Conservation (phyloP, 1,284 basidiomycete genomes). For the Ustanciosporium gigantosporum region DNA sequence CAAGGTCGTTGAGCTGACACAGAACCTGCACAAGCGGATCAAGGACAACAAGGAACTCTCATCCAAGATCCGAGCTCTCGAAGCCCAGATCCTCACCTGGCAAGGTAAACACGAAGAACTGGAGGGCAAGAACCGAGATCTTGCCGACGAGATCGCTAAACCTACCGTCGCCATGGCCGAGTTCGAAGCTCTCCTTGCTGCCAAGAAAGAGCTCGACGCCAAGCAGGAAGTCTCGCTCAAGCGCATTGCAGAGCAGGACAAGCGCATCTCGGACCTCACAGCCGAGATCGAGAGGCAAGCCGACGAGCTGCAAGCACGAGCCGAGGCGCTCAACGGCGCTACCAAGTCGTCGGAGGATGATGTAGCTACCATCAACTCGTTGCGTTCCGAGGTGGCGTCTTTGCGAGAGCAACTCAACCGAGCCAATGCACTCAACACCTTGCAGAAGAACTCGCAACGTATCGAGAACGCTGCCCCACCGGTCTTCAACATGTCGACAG, state of each 20-base stretch:
- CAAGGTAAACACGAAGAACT: conserved; percentile 84
- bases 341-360: conserved; percentile 69
- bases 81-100: conserved; percentile 84
- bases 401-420: conserved; percentile 94
- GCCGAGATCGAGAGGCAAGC: conserved; percentile 73
- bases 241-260: conserved; percentile 81
- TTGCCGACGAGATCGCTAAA: conserved; percentile 73
- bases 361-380: conserved; percentile 77
- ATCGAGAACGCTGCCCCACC: conserved; percentile 55
- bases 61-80: conserved; percentile 74
- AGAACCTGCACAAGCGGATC: conserved; percentile 87
- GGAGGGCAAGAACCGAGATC: conserved; percentile 75
- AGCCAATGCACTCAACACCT: conserved; percentile 71
- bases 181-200: conserved; percentile 75
- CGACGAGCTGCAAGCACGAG: conserved; percentile 75
- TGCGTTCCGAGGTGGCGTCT: conserved; percentile 87
- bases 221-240: conserved; percentile 76
- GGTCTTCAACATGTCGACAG: conserved; percentile 55
- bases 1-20: conserved; percentile 98
- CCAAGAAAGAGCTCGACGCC: conserved; percentile 81
- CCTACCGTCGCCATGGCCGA: conserved; percentile 75
- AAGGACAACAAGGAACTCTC: conserved; percentile 89
- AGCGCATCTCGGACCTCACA: conserved; percentile 73
- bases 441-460: conserved; percentile 58
- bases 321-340: conserved; percentile 46